Conservation (phyloP, 1,284 basidiomycete species). For the Cutaneotrichosporon mucoides region DNA sequence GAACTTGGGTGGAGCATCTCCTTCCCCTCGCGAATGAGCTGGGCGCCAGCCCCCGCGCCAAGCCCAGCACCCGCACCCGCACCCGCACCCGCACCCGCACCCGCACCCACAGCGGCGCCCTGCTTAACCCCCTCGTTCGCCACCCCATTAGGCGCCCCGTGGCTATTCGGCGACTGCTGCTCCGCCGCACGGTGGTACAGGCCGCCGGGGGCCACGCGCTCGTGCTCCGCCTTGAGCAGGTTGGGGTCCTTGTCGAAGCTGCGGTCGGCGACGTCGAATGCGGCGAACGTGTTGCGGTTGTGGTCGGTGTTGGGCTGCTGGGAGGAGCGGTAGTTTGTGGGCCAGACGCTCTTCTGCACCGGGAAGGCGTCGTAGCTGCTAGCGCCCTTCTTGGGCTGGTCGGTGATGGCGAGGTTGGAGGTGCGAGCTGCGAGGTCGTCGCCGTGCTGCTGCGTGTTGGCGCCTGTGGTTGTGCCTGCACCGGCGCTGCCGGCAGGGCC, state of each 20-base stretch:
- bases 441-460: too few species aligned
- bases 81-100: too few species aligned
- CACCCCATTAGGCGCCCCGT: too few species aligned
- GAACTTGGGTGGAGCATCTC: too few species aligned
- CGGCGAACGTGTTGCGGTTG: neutral
- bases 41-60: too few species aligned
- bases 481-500: too few species aligned
- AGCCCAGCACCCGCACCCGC: too few species aligned
- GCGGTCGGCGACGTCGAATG: slow-evolving; percentile 7
- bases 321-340: neutral
- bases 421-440: neutral
- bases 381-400: neutral
- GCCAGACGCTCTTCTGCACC: slow-evolving; percentile 3
- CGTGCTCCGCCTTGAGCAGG: neutral
- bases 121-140: too few species aligned
- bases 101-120: too few species aligned
- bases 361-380: neutral
- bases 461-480: too few species aligned
- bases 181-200: neutral
- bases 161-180: too few species aligned
- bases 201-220: neutral
- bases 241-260: slow-evolving; percentile 1
- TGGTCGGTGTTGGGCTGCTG: neutral
- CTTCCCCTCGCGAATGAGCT: too few species aligned
- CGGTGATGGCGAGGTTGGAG: neutral